Evolutionary conservation across 352 stramenopile species (phyloP).

Genomic region (Globisporangium recalcitrans): DNA sequence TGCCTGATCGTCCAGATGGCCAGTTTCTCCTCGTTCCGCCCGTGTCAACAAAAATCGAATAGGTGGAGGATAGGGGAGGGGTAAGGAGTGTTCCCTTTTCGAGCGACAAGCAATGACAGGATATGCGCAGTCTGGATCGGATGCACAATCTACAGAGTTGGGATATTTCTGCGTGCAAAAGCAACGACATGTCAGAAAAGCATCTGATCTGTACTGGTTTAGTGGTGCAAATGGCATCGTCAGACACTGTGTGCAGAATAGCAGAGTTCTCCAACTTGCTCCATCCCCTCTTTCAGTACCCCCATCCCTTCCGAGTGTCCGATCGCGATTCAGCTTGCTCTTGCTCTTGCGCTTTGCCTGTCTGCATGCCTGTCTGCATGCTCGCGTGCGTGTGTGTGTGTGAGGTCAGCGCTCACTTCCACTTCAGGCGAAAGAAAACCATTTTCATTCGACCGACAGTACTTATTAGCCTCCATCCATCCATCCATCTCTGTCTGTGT

Average conservation of each 20-base stretch:
- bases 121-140: too few species aligned
- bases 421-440: slow-evolving; percentile 9
- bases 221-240: accelerated
- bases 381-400: neutral
- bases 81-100: neutral
- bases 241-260: neutral
- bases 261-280: too few species aligned
- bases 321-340: neutral
- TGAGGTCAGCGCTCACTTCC: slow-evolving; percentile 7
- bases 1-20: neutral
- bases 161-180: too few species aligned
- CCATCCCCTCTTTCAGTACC: too few species aligned
- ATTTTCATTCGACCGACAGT: slow-evolving; percentile 11
- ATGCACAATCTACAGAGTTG: too few species aligned
- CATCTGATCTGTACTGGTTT: too few species aligned
- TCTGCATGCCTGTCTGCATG: neutral
- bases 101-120: too few species aligned
- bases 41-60: slow-evolving; percentile 5
- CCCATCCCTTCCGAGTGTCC: too few species aligned
- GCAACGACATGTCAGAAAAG: too few species aligned
- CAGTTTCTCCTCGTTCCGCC: slow-evolving; percentile 3
- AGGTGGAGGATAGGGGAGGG: neutral
- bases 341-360: neutral
- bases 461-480: neutral
- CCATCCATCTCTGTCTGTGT: neutral